phyloP scores from a whole-genome alignment of 129 eudicot species.

The Artemisia tridentata region DNA sequence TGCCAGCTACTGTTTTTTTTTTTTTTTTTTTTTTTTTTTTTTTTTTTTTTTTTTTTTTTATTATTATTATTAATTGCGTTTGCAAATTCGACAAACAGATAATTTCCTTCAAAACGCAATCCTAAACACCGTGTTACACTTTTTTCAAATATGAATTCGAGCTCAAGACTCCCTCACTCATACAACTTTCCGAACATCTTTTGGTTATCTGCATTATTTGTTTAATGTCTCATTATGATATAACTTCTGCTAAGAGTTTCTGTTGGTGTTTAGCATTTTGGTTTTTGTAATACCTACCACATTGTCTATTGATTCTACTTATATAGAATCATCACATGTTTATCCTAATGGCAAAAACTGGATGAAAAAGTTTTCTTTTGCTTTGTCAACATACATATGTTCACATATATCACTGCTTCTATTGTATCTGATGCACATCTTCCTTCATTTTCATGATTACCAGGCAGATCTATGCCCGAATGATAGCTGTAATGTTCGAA shows the following conservation, averaged over 20 bases:
- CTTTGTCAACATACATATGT: not conserved
- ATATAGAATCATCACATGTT: not conserved
- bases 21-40: too few relatives aligned
- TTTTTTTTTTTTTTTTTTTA: too few relatives aligned
- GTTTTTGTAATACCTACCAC: not conserved
- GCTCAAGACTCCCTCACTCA: not conserved
- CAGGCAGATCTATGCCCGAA: slow-evolving; percentile 80
- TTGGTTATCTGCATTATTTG: not conserved
- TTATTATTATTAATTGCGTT: too few relatives aligned
- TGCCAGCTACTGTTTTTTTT: too few relatives aligned
- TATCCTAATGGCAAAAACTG: not conserved
- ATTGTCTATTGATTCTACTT: not conserved
- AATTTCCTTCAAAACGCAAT: too few relatives aligned
- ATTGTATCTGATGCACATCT: slow-evolving; percentile 18
- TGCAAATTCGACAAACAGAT: too few relatives aligned
- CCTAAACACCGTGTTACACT: too few relatives aligned
- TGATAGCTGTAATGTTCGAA: slow-evolving; percentile 63
- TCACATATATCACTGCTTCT: not conserved
- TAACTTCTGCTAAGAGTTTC: not conserved
- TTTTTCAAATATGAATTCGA: not conserved
- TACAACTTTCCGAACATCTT: not conserved
- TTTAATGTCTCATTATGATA: not conserved
- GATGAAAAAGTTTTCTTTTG: not conserved
- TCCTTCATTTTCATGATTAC: slow-evolving; percentile 8
- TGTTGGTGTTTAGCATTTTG: not conserved